Conservation (phyloP, 768 basidiomycete species). For the Tylopilus subfusipes region DNA sequence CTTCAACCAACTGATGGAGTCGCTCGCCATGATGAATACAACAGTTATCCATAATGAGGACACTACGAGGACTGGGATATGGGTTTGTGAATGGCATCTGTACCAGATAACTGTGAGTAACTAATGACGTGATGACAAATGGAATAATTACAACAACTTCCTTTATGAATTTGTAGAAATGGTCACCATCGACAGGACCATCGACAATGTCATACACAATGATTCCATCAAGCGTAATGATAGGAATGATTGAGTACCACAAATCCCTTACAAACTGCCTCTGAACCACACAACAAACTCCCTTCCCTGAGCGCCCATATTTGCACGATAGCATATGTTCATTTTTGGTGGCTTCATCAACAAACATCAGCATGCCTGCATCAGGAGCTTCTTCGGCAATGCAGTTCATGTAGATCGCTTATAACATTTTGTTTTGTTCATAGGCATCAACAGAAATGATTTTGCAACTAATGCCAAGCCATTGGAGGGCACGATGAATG, state of each 20-base stretch:
- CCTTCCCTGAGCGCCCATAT: neutral
- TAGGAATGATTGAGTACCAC: constrained; percentile 14
- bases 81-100: too few relatives aligned
- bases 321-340: neutral
- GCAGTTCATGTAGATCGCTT: constrained; percentile 9
- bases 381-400: constrained; percentile 12
- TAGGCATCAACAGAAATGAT: too few relatives aligned
- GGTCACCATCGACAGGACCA: too few relatives aligned
- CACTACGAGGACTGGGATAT: too few relatives aligned
- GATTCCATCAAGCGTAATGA: too few relatives aligned
- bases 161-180: constrained; percentile 10
- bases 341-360: constrained; percentile 21
- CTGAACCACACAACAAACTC: neutral
- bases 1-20: constrained; percentile 15
- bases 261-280: neutral
- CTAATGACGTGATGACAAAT: too few relatives aligned
- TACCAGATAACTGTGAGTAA: too few relatives aligned
- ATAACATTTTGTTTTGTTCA: constrained; percentile 10
- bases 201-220: too few relatives aligned
- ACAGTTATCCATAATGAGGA: too few relatives aligned
- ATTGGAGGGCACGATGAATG: too few relatives aligned
- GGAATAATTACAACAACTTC: constrained; percentile 5
- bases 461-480: too few relatives aligned
- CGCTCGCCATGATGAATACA: too few relatives aligned
- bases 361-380: constrained; percentile 23